phyloP scores from a whole-genome alignment of 495 filamentous ascomycete genomes.

The Delitschia confertaspora region DNA sequence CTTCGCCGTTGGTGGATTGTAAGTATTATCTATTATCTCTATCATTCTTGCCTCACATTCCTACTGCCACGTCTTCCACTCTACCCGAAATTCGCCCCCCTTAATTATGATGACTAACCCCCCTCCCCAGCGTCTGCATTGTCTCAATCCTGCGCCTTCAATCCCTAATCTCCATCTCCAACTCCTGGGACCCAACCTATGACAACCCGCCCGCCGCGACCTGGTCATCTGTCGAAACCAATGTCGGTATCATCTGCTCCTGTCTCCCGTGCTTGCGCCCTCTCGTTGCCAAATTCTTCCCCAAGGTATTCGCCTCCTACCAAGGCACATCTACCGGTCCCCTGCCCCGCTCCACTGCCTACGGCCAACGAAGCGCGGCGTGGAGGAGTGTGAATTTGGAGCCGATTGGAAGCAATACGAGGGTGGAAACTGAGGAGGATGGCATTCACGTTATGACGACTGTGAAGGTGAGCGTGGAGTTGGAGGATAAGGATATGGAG shows the following conservation, averaged over 20 bases:
- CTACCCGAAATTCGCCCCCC: neutral
- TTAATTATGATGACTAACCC: constrained; percentile 3
- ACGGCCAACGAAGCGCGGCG: too few relatives aligned
- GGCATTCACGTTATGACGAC: constrained; percentile 11
- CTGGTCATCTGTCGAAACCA: constrained; percentile 29
- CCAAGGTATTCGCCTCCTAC: constrained; percentile 17
- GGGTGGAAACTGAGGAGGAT: constrained; percentile 1
- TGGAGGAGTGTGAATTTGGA: too few relatives aligned
- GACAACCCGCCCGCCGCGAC: constrained; percentile 30
- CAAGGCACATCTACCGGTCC: neutral
- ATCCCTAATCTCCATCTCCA: constrained; percentile 29
- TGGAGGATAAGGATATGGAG: constrained; percentile 9
- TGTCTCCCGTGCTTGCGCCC: constrained; percentile 30
- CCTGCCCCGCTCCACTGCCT: neutral
- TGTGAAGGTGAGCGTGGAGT: constrained; percentile 6
- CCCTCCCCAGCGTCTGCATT: constrained; percentile 23
- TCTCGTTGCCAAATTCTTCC: constrained; percentile 25
- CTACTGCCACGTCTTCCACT: neutral
- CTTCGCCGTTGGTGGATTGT: constrained; percentile 32
- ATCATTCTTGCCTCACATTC: neutral
- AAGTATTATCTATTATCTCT: constrained; percentile 9
- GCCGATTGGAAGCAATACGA: constrained; percentile 7
- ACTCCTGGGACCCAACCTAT: constrained; percentile 27
- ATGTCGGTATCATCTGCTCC: constrained; percentile 32
- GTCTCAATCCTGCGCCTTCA: constrained; percentile 32